Evolutionary conservation across 2,329 filamentous ascomycete species (phyloP), one percentile per base, ranked within the genome.

Genomic region (Fusarium clavum): DNA sequence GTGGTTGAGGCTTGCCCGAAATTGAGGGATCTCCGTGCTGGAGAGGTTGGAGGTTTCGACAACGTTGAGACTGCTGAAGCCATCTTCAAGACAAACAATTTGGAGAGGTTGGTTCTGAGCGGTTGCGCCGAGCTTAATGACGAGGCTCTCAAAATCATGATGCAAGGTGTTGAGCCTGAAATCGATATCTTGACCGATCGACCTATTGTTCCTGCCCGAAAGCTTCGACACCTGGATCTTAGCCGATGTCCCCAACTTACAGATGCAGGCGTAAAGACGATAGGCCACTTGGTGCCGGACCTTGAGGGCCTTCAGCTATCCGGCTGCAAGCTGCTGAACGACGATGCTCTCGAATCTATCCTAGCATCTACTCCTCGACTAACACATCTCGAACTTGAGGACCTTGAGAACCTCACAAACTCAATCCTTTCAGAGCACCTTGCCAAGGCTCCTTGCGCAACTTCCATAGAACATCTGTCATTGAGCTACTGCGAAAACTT

Each of bases 401-500:
- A 98, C 73, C 84, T 98, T 14, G 86, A 90, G 8, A 85, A 90
- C 29, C 82, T 98, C 16, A 94, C 92, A 20, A 97, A 98, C 77
- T 81, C 83, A 6, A 83, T 94, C 1, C 82, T 98, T 5, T 86
- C 86, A 1, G 86, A 94, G 58, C 88, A 92, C 66, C 84, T 99
- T 10, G 90, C 94, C 49, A 91, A 89, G 73, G 88, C 93, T 0
- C 91, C 93, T 0, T 97, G 93, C 76, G 91, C 91, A 1, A 80
- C 86, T 1, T 84, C 82, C 24, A 84, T 99, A 9, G 86, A 92
- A 71, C 94, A 98, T 77, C 86, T 98, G 8, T 94, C 93, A 57
- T 87, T 98, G 72, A 95, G 93, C 75, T 97, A 94, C 78, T 99
- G 96, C 78, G 95, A 97, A 78, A 90, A 88, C 58, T 81, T 99